Evolutionary conservation across 2,329 filamentous ascomycete species (phyloP).

Genomic region (Ascosphaera pollenicola): DNA sequence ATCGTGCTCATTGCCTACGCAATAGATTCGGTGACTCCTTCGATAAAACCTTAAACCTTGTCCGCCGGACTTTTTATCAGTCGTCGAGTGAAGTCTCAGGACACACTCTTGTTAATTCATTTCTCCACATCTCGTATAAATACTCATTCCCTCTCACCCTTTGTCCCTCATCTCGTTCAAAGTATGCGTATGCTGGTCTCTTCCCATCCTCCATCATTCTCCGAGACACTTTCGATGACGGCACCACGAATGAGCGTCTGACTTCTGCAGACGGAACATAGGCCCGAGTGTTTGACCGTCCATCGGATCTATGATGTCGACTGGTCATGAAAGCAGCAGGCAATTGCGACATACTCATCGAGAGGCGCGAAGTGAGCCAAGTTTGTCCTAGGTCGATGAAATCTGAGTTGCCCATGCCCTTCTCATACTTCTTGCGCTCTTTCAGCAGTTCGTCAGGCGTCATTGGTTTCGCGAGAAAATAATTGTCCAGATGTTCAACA

Average conservation of each 20-base stretch:
- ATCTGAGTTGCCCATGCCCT: neutral
- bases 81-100: too few relatives aligned
- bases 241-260: neutral
- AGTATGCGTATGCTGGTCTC: neutral
- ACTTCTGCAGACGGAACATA: neutral
- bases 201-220: neutral
- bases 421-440: neutral
- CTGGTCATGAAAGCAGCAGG: neutral
- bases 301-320: neutral
- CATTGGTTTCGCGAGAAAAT: constrained; percentile 12
- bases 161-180: neutral
- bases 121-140: too few relatives aligned
- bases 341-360: neutral
- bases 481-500: constrained; percentile 15
- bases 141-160: too few relatives aligned
- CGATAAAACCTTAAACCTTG: too few relatives aligned
- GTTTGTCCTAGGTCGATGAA: neutral
- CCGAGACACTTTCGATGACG: neutral
- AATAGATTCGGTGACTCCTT: too few relatives aligned
- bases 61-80: too few relatives aligned
- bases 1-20: too few relatives aligned
- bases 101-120: too few relatives aligned
- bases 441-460: neutral
- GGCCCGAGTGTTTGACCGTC: neutral
- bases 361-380: neutral